Conservation (phyloP, 1,284 basidiomycete species). For the Ceratobasidium sp. region DNA sequence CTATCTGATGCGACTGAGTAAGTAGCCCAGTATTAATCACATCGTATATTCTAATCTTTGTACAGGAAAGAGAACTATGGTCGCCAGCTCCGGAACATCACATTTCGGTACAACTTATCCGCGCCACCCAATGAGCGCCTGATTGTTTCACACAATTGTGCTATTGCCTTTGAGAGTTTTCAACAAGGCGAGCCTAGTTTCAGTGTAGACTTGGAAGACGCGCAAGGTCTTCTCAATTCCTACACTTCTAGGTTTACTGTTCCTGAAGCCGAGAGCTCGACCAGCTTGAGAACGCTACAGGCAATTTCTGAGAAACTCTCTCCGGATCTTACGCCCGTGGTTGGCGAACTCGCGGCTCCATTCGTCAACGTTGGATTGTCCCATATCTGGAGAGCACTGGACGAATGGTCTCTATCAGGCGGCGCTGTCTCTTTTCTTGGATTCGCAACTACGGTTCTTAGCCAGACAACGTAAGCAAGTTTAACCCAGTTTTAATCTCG, state of each 20-base stretch:
- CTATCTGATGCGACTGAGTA: background rate
- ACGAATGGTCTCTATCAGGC: background rate
- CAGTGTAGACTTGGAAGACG: background rate
- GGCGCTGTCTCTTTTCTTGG: background rate
- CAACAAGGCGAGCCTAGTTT: background rate
- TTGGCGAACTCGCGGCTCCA: background rate
- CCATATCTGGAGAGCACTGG: background rate
- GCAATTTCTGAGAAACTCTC: background rate
- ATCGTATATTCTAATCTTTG: background rate
- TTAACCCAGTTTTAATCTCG: background rate
- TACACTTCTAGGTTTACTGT: background rate
- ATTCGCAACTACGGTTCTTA: background rate
- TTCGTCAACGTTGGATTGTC: background rate
- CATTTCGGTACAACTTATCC: background rate
- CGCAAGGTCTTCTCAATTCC: background rate
- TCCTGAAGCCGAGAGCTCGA: background rate
- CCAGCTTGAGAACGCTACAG: background rate
- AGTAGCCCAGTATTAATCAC: too few relatives aligned
- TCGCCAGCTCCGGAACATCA: background rate
- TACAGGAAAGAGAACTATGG: background rate
- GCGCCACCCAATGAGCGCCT: background rate
- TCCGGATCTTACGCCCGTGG: background rate
- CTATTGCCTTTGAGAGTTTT: background rate
- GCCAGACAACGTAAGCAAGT: background rate
- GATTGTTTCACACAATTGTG: background rate